Base-by-base conservation (phyloP, 305 asterid genomes). In the Rubia balearica region DNA sequence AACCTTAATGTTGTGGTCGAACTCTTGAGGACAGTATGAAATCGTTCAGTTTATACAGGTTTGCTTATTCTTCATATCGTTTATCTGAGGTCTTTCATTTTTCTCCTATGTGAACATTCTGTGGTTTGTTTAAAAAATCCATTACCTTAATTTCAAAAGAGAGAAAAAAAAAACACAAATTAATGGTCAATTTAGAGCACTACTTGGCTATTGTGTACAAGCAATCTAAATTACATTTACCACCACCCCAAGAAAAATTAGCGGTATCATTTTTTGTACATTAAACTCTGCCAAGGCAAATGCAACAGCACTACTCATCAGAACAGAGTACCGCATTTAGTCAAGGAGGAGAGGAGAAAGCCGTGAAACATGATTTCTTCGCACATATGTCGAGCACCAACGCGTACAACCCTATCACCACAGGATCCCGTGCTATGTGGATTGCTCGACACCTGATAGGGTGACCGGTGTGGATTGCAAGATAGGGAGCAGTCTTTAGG, bases 341-440 rank as follows among this genome's bases (percentile, higher is more conserved):
- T 93, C 89, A 93, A 73, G 14, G 96, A 90, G 22, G 98, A 96
- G 62, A 93, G 87, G 60, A 93, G 96, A 76, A 93, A 91, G 0
- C 98, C 98, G 40, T 96, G 84, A 71, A 93, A 93, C 46, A 93
- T 90, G 0, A 93, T 86, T 70, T 91, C 98, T 80, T 93, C 98
- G 96, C 97, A 6, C 96, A 89, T 0, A 93, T 96, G 0, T 88
- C 96, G 12, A 93, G 92, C 38, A 90, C 92, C 69, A 85, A 76
- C 0, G 98, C 91, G 3, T 91, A 91, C 16, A 91, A 76, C 40
- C 80, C 88, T 96, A 93, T 88, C 16, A 97, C 96, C 10, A 91
- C 77, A 0, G 97, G 98, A 75, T 93, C 98, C 0, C 96, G 85
- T 0, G 96, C 90, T 82, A 91, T 69, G 72, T 91, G 36, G 96